phyloP scores from a whole-genome alignment of 2,329 filamentous ascomycete genomes.

The Fusarium phyllophilum region DNA sequence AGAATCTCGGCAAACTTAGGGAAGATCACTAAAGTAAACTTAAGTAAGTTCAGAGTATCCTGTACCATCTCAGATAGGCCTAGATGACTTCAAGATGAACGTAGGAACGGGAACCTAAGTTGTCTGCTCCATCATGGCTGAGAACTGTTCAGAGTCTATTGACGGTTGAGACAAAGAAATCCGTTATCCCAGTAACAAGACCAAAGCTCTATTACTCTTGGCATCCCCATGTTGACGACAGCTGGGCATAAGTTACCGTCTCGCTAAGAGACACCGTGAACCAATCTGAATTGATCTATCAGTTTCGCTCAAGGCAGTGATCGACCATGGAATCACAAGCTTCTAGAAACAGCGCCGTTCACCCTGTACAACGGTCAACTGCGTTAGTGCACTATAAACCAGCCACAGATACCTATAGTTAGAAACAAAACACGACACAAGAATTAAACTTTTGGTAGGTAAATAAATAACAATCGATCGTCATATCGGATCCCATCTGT shows the following conservation, averaged over 20 bases:
- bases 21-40: background rate
- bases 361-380: slow-evolving; percentile 13
- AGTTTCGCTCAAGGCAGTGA: background rate
- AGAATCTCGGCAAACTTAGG: background rate
- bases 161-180: background rate
- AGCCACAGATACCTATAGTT: slow-evolving; percentile 1
- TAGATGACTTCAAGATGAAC: background rate
- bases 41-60: rapidly evolving
- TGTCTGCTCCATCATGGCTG: background rate
- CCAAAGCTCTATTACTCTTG: background rate
- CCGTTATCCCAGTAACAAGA: background rate
- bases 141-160: background rate
- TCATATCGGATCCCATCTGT: background rate
- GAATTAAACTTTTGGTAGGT: slow-evolving; percentile 2
- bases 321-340: slow-evolving; percentile 10
- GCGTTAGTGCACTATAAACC: background rate
- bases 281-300: background rate
- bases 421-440: background rate
- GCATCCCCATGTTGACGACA: background rate
- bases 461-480: slow-evolving; percentile 14
- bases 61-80: background rate
- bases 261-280: background rate
- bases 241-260: background rate
- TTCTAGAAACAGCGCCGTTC: slow-evolving; percentile 17
- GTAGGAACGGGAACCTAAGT: background rate